phyloP scores from a whole-genome alignment of 108 stramenopile species.

The Skeletonema marinoi region DNA sequence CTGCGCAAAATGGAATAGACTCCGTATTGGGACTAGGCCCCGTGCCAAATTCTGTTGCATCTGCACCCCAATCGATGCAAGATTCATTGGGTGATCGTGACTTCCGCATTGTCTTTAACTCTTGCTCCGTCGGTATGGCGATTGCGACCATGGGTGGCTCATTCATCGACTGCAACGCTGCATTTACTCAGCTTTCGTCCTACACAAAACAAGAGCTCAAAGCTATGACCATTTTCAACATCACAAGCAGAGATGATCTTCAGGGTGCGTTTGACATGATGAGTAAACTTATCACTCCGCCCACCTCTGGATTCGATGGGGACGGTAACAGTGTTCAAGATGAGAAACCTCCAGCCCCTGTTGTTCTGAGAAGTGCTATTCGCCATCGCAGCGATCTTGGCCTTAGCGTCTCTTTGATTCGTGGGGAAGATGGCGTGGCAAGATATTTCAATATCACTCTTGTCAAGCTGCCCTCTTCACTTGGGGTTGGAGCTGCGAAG shows the following conservation, averaged over 20 bases:
- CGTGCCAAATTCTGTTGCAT: conserved; percentile 55
- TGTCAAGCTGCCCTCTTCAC: conserved; percentile 69
- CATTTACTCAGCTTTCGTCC: conserved; percentile 71
- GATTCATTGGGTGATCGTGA: conserved; percentile 59
- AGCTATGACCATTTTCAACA: conserved; percentile 88
- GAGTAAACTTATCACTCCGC: conserved; percentile 82
- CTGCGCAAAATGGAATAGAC: conserved; percentile 87
- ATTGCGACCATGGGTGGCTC: conserved; percentile 91
- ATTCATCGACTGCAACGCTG: conserved; percentile 88
- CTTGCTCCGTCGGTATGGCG: conserved; percentile 85
- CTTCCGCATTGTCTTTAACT: conserved; percentile 85
- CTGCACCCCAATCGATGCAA: conserved; percentile 72
- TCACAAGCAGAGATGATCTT: conserved; percentile 77
- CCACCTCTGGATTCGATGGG: conserved; percentile 42
- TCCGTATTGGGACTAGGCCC: conserved; percentile 76
- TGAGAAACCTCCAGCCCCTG: conserved; percentile 36
- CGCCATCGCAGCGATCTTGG: conserved; percentile 70
- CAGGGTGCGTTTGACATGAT: conserved; percentile 86
- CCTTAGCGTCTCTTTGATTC: conserved; percentile 70
- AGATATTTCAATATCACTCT: conserved; percentile 86
- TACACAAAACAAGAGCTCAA: conserved; percentile 81
- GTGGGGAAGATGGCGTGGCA: conserved; percentile 74
- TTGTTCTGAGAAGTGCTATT: conserved; percentile 35
- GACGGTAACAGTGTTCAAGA: conserved; percentile 54
- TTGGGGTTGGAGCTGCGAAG: conserved; percentile 56